phyloP scores from a whole-genome alignment of 78 protist genomes.

The Cavenderia fasciculata region DNA sequence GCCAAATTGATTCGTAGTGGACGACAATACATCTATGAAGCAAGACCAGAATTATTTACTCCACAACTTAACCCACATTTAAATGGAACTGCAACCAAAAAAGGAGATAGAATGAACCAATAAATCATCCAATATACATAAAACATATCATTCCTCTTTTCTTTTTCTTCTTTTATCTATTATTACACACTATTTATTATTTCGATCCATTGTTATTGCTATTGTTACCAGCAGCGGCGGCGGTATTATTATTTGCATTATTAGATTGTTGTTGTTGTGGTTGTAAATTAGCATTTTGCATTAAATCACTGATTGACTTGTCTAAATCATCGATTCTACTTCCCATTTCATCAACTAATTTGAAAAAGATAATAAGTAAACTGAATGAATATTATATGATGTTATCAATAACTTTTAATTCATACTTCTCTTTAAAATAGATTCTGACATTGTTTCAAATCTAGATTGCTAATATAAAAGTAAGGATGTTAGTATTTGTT shows the following conservation, averaged over 20 bases:
- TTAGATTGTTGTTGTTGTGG: not conserved
- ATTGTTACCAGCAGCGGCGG: too few relatives aligned
- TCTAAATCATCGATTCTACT: constrained; percentile 74
- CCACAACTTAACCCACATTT: not conserved
- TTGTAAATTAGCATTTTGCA: constrained; percentile 46
- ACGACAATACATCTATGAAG: not conserved
- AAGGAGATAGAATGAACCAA: too few relatives aligned
- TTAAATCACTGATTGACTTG: constrained; percentile 64
- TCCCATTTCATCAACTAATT: constrained; percentile 74
- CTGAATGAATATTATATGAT: not conserved
- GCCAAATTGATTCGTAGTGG: not conserved
- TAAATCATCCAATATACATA: too few relatives aligned
- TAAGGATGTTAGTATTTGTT: not conserved
- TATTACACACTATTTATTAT: too few relatives aligned
- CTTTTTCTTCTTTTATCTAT: too few relatives aligned
- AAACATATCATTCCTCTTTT: too few relatives aligned
- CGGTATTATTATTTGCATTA: not conserved
- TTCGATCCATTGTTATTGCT: too few relatives aligned
- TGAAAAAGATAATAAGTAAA: not conserved
- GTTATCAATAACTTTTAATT: not conserved
- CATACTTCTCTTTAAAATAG: constrained; percentile 65
- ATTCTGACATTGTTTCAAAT: constrained; percentile 67
- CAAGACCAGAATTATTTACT: not conserved
- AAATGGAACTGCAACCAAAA: too few relatives aligned
- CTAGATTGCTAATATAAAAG: too few relatives aligned